Evolutionary conservation across 2,329 filamentous ascomycete species (phyloP), one percentile per base, ranked within the genome.

Genomic region (Graphilbum fragrans): DNA sequence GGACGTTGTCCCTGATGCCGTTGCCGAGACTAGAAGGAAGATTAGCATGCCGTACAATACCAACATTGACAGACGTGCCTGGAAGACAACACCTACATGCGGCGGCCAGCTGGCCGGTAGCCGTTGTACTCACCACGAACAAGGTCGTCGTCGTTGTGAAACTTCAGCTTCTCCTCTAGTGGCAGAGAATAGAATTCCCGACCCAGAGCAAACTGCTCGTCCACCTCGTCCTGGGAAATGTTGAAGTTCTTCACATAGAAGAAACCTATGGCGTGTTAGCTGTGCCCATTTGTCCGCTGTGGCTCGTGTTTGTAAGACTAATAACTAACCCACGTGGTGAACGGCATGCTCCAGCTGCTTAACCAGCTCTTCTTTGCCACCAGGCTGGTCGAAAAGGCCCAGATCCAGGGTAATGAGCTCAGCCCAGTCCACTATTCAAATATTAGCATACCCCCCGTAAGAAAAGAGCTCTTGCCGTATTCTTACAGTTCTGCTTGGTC

Each of bases 221-320:
- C 65, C 6, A 77, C 64, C 48, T 72, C 63, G 39, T 73, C 70
- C 50, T 74, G 70, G 5, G 57, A 58, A 23, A 77, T 64, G 45
- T 69, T 69, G 49, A 70, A 75, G 57, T 77, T 74, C 44, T 68
- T 71, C 18, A 76, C 66, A 45, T 74, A 74, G 54, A 76, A 77
- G 58, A 75, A 70, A 7, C 62, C 46, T 25, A 55, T 51, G 0
- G 38, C 43, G 6, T 7, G 12, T 7, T 31, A 5, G n/a, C 11
- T 31, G 29, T 31, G 29, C 29, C 6, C n/a, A 5, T 7, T 7
- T 14, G 27, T 41, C 35, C 5, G 29, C 8, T 7, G 12, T 16
- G 8, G 8, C 29, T 7, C 12, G n/a, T 31, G 8, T 23, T n/a
- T 23, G 19, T 8, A 14, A 4, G 7, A 4, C 19, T 23, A 9